Evolutionary conservation across 1,284 basidiomycete species (phyloP).

Genomic region (Polyporus tsugae): DNA sequence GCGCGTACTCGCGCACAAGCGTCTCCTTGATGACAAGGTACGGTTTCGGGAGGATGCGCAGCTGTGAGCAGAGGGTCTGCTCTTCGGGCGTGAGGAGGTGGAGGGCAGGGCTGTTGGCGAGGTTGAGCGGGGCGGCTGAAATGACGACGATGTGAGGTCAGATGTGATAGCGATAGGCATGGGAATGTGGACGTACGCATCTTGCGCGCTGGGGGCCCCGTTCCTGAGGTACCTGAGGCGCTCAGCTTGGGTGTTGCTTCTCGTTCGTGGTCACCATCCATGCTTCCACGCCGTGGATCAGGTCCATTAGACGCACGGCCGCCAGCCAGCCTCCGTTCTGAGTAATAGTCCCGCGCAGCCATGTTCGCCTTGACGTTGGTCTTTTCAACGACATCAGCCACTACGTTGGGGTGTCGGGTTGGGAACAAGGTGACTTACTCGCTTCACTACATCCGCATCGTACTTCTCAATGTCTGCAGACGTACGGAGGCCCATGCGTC

Average conservation of each 20-base stretch:
- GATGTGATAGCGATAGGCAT: slow-evolving; percentile 8
- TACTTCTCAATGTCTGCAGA: slow-evolving; percentile 91
- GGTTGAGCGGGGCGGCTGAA: slow-evolving; percentile 79
- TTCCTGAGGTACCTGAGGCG: slow-evolving; percentile 43
- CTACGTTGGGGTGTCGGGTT: not conserved
- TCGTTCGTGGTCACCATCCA: slow-evolving; percentile 64
- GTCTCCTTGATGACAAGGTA: slow-evolving; percentile 95
- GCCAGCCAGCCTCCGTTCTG: slow-evolving; percentile 56
- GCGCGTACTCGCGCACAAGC: slow-evolving; percentile 89
- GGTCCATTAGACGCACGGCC: slow-evolving; percentile 65
- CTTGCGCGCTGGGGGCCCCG: slow-evolving; percentile 52
- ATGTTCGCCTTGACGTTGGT: slow-evolving; percentile 63
- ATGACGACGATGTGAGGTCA: slow-evolving; percentile 15
- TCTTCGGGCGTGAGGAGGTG: slow-evolving; percentile 89
- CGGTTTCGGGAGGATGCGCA: slow-evolving; percentile 91
- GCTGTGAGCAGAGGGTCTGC: slow-evolving; percentile 86
- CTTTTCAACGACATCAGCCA: slow-evolving; percentile 41
- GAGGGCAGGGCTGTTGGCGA: slow-evolving; percentile 86
- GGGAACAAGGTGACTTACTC: slow-evolving; percentile 55
- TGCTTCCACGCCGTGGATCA: slow-evolving; percentile 60
- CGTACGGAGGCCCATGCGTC: slow-evolving; percentile 83
- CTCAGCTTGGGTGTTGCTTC: slow-evolving; percentile 62
- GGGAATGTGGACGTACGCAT: slow-evolving; percentile 50
- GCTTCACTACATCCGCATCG: slow-evolving; percentile 75
- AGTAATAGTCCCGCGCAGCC: slow-evolving; percentile 60